Evolutionary conservation across 345 rosid species (phyloP).

Genomic region (Alliaria petiolata): DNA sequence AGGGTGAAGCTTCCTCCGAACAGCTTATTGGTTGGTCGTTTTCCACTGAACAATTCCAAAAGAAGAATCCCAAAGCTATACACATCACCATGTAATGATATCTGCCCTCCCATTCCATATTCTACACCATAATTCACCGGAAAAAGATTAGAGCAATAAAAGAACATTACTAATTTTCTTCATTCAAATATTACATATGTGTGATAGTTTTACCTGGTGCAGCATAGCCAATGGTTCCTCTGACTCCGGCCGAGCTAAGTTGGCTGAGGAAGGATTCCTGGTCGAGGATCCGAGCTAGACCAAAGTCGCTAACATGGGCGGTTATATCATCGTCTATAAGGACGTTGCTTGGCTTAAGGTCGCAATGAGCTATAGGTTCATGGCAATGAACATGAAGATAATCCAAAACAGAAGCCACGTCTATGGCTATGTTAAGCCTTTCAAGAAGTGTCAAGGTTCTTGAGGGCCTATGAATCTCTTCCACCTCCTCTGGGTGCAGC

Average conservation of each 20-base stretch:
- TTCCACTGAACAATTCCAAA: slow-evolving; percentile 32
- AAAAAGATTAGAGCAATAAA: neutral
- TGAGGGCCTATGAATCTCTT: slow-evolving; percentile 2
- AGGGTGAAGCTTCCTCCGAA: slow-evolving; percentile 30
- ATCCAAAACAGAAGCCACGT: slow-evolving; percentile 15
- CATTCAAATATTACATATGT: neutral
- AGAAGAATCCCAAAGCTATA: slow-evolving; percentile 30
- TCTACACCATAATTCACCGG: neutral
- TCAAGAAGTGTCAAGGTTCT: slow-evolving; percentile 25
- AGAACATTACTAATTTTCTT: neutral
- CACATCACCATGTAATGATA: slow-evolving; percentile 20
- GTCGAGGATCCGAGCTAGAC: slow-evolving; percentile 19
- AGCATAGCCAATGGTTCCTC: neutral
- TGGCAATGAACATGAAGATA: slow-evolving; percentile 19
- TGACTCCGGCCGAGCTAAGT: neutral
- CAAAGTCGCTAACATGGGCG: slow-evolving; percentile 27
- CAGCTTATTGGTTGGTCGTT: slow-evolving; percentile 27
- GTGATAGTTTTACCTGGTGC: neutral
- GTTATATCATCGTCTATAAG: slow-evolving; percentile 17
- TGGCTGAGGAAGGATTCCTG: neutral
- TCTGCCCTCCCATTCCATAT: slow-evolving; percentile 2
- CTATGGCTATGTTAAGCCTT: slow-evolving; percentile 35
- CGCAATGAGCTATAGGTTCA: slow-evolving; percentile 16
- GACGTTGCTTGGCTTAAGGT: slow-evolving; percentile 27
- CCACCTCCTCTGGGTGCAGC: slow-evolving; percentile 28